These are phyloP conservation scores for barley (Hordeum vulgare) DNA, from an alignment of 176 grass and related monocot species.

Conservation along the genomic window DNA sequence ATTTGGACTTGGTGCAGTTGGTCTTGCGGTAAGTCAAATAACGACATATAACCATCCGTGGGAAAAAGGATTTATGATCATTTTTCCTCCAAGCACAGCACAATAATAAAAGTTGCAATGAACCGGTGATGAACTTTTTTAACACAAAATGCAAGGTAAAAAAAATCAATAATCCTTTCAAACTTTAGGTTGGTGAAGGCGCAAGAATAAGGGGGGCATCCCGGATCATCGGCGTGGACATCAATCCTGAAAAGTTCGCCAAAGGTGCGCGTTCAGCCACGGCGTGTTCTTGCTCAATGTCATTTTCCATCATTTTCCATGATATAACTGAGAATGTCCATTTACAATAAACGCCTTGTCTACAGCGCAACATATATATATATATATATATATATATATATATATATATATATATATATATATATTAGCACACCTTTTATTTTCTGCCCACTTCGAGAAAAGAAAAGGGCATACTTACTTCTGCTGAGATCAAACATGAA, in stretches of 20 bases:
- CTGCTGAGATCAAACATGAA: background rate
- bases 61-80: no score
- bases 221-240: slow-evolving; percentile 67
- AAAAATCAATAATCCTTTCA: background rate
- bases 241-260: slow-evolving; percentile 57
- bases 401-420: no score
- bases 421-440: no score
- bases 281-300: background rate
- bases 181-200: slow-evolving; percentile 63
- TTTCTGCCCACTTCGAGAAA: background rate
- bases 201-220: slow-evolving; percentile 53
- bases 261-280: slow-evolving; percentile 36
- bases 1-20: slow-evolving; percentile 82
- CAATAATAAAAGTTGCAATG: background rate
- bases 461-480: background rate
- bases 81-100: no score
- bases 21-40: slow-evolving; percentile 59
- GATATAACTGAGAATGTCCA: background rate
- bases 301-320: background rate
- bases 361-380: background rate
- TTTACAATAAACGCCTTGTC: background rate
- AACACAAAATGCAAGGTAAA: no score
- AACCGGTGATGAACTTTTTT: background rate
- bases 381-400: no score
- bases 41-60: no score